Conservation (phyloP, 208 protist genomes). For the Acanthamoeba lenticulata region DNA sequence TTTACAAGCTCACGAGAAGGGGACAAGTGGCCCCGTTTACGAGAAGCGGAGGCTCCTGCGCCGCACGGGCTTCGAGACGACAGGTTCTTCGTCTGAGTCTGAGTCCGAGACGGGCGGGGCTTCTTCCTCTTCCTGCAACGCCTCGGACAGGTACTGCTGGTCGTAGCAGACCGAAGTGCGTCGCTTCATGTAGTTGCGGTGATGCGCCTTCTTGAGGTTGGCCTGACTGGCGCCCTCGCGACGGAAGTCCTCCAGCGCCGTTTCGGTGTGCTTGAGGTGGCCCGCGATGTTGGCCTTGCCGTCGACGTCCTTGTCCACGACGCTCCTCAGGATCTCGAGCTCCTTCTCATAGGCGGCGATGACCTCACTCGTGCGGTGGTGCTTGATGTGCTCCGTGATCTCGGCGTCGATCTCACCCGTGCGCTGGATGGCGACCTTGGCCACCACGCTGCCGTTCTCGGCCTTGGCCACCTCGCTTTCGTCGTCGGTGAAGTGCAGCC, state of each 20-base stretch:
- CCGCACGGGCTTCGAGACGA: neutral
- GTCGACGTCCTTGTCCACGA: constrained; percentile 15
- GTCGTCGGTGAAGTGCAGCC: constrained; percentile 24
- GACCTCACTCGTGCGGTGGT: constrained; percentile 12
- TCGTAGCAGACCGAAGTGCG: constrained; percentile 12
- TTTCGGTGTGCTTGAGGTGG: neutral
- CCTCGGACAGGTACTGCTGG: neutral
- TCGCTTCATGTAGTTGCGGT: constrained; percentile 42
- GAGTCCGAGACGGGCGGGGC: neutral
- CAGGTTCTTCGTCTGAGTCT: too few species aligned
- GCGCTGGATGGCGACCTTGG: constrained; percentile 23
- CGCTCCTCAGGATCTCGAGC: neutral
- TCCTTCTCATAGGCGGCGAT: constrained; percentile 9
- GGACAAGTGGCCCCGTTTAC: neutral
- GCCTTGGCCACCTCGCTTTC: neutral
- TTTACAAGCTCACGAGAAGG: too few species aligned
- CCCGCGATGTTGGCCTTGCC: neutral
- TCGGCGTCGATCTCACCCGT: constrained; percentile 37
- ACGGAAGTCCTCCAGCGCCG: neutral
- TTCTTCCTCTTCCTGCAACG: neutral
- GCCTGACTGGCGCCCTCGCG: neutral
- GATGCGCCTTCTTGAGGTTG: constrained; percentile 25
- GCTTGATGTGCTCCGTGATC: neutral
- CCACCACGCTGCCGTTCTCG: neutral
- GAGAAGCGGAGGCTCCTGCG: neutral